Conservation (phyloP, 495 filamentous ascomycete genomes). For the Annulohypoxylon nitens region DNA sequence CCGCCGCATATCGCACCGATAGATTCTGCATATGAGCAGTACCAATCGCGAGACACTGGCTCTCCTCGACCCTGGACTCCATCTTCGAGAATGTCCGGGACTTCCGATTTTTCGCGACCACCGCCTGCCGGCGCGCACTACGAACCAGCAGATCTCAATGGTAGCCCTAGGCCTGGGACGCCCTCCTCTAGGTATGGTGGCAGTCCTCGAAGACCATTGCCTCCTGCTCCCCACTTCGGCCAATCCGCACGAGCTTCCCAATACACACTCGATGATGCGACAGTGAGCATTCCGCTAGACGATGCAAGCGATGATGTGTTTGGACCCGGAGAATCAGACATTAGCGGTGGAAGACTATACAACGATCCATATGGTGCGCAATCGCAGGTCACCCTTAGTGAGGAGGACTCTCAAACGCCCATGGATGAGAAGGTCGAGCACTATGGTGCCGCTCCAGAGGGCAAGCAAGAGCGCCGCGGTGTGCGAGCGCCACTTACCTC, state of each 20-base stretch:
- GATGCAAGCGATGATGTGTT: constrained; percentile 80
- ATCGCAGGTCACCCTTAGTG: constrained; percentile 64
- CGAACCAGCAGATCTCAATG: constrained; percentile 89
- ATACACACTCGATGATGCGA: constrained; percentile 65
- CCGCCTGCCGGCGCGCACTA: constrained; percentile 78
- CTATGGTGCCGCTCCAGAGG: constrained; percentile 89
- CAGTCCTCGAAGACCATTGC: constrained; percentile 87
- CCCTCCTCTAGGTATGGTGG: constrained; percentile 88
- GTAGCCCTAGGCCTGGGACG: constrained; percentile 89
- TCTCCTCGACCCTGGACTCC: constrained; percentile 82
- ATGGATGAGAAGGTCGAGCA: constrained; percentile 72
- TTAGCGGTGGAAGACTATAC: constrained; percentile 55
- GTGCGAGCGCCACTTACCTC: constrained; percentile 89
- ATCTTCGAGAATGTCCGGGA: constrained; percentile 63
- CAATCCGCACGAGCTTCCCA: constrained; percentile 54
- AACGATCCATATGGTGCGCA: constrained; percentile 75
- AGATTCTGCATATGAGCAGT: constrained; percentile 60
- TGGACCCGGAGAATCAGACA: constrained; percentile 67
- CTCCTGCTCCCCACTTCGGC: constrained; percentile 88
- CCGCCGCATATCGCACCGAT: constrained; percentile 62
- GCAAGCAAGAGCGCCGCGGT: constrained; percentile 84
- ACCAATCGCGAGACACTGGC: constrained; percentile 49
- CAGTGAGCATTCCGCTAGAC: constrained; percentile 70
- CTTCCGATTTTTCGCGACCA: constrained; percentile 74
- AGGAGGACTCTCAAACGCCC: constrained; percentile 58